Evolutionary conservation across 805 yeast genomes (phyloP).

Genomic region (Wickerhamia fluorescens): DNA sequence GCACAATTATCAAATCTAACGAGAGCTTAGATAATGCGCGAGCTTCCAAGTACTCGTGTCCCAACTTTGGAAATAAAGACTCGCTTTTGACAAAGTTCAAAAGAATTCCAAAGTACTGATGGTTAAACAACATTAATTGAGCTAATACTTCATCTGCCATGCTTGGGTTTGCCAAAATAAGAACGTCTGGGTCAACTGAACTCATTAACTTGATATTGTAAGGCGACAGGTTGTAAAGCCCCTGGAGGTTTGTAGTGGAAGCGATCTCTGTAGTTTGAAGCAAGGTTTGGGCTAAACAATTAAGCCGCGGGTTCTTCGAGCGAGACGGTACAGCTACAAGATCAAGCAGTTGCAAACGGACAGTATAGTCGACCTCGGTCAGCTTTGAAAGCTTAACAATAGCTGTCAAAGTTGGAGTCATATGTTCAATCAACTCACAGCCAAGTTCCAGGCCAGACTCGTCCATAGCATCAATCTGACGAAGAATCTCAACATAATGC

Average conservation of each 20-base stretch:
- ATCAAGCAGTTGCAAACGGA: too few relatives aligned
- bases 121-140: slow-evolving; percentile 9
- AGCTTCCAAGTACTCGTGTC: slow-evolving; percentile 5
- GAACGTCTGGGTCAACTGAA: slow-evolving; percentile 11
- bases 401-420: slow-evolving; percentile 5
- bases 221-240: not conserved
- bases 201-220: slow-evolving; percentile 16
- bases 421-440: slow-evolving; percentile 2
- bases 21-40: slow-evolving; percentile 11
- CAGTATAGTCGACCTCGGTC: slow-evolving; percentile 1
- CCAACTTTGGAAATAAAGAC: slow-evolving; percentile 10
- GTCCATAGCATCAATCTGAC: too few relatives aligned
- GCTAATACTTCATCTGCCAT: slow-evolving; percentile 8
- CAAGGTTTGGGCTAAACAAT: too few relatives aligned
- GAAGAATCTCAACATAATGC: too few relatives aligned
- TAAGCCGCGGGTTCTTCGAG: too few relatives aligned
- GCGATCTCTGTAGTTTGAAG: not conserved
- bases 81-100: slow-evolving; percentile 15
- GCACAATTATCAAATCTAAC: slow-evolving; percentile 14
- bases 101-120: slow-evolving; percentile 19
- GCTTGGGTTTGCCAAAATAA: slow-evolving; percentile 8
- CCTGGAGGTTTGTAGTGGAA: too few relatives aligned
- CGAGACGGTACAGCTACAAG: too few relatives aligned
- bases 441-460: too few relatives aligned
- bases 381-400: slow-evolving; percentile 3